Conservation (phyloP, 2,329 filamentous ascomycete genomes). For the Verticillium zaregamsianum region DNA sequence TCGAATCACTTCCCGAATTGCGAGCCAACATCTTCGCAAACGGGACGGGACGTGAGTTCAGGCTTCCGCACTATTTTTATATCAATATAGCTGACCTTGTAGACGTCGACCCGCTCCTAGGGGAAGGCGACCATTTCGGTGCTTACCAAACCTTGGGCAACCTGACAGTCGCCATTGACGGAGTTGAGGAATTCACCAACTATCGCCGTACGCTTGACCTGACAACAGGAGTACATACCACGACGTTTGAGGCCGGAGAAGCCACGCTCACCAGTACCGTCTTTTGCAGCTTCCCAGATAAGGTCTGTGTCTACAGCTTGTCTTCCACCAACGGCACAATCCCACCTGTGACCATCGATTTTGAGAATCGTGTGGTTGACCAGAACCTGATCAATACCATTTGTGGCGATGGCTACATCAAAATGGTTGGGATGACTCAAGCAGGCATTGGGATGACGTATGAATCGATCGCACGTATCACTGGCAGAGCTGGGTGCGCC, state of each 20-base stretch:
- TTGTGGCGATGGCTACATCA: constrained; percentile 26
- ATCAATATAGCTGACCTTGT: not conserved
- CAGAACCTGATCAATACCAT: constrained; percentile 20
- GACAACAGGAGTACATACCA: constrained; percentile 32
- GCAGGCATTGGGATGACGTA: constrained; percentile 39
- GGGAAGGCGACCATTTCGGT: constrained; percentile 35
- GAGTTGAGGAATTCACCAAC: constrained; percentile 18
- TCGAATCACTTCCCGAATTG: constrained; percentile 32
- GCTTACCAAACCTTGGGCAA: constrained; percentile 43
- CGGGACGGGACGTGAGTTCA: constrained; percentile 36
- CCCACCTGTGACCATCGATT: constrained; percentile 32
- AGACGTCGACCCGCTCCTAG: constrained; percentile 33
- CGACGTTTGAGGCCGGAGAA: constrained; percentile 23
- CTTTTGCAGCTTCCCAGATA: constrained; percentile 40
- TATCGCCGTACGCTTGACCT: constrained; percentile 42
- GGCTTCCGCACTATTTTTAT: no score
- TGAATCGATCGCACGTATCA: constrained; percentile 14
- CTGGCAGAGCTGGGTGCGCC: not conserved
- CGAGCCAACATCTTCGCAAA: constrained; percentile 43
- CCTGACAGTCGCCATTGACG: constrained; percentile 32
- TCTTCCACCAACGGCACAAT: constrained; percentile 17
- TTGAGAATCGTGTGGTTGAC: constrained; percentile 36
- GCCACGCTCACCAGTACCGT: constrained; percentile 15
- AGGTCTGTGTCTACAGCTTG: constrained; percentile 24
- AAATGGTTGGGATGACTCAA: constrained; percentile 32